phyloP scores from a whole-genome alignment of 2,329 filamentous ascomycete species.

The Talaromyces rugulosus region DNA sequence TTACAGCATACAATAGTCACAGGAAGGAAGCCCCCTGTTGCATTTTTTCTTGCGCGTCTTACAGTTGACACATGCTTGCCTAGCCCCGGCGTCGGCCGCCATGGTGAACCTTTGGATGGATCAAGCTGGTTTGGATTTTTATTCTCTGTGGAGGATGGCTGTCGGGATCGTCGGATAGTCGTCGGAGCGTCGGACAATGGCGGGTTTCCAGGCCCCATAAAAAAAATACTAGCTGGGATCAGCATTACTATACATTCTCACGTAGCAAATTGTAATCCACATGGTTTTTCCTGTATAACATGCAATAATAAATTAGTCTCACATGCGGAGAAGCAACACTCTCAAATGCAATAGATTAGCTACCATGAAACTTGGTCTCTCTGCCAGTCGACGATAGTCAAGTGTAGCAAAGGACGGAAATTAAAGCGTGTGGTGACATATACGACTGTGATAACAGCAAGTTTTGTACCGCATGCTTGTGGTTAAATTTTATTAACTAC shows the following conservation, averaged over 20 bases:
- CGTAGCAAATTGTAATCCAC: no score
- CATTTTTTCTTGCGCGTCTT: conserved; percentile 6
- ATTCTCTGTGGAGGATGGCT: neutral
- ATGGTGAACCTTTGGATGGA: neutral
- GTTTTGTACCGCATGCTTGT: no score
- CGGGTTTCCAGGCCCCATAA: neutral
- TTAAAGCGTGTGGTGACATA: no score
- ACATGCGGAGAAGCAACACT: no score
- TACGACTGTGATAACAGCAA: no score
- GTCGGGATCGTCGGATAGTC: neutral
- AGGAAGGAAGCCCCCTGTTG: conserved; percentile 1
- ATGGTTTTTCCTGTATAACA: no score
- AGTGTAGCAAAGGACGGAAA: no score
- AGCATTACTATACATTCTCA: neutral
- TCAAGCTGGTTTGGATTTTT: neutral
- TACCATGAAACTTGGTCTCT: no score
- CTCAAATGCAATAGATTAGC: no score
- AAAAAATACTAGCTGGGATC: neutral
- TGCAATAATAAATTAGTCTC: no score
- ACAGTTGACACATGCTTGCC: neutral
- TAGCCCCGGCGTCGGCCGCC: neutral
- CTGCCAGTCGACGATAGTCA: no score
- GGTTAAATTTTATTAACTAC: no score
- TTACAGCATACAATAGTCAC: conserved; percentile 4
- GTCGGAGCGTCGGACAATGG: neutral